These are phyloP conservation scores for Furcasterigmium furcatum DNA, from an alignment of 2,329 filamentous ascomycete species.

Conservation along the genomic window DNA sequence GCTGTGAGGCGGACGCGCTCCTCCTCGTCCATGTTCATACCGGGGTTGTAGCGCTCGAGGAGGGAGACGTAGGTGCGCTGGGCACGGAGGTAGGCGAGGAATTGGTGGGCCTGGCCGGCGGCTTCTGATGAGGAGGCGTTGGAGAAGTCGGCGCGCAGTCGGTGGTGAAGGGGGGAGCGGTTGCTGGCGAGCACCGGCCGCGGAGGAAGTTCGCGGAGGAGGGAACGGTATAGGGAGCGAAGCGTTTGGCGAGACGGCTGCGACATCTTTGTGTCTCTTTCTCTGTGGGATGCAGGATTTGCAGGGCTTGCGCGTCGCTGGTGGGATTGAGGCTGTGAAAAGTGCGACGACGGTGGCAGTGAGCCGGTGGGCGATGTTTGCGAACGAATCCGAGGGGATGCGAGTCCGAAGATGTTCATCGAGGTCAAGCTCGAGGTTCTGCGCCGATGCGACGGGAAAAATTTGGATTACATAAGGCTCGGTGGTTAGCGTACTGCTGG, in stretches of 20 bases:
- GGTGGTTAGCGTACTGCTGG: not conserved
- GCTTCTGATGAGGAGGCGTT: slow-evolving; percentile 22
- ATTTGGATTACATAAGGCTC: no score
- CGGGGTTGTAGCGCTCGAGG: slow-evolving; percentile 90
- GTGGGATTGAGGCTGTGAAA: no score
- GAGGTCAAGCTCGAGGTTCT: not conserved
- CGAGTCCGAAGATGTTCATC: not conserved
- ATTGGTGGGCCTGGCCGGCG: slow-evolving; percentile 64
- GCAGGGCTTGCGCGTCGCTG: no score
- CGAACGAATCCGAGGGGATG: not conserved
- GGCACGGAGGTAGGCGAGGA: slow-evolving; percentile 76
- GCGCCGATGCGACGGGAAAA: not conserved
- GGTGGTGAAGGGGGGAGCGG: slow-evolving; percentile 67
- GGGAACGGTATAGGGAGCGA: slow-evolving; percentile 79
- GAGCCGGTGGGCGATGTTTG: no score
- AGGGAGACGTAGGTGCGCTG: slow-evolving; percentile 80
- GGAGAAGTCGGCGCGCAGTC: slow-evolving; percentile 63
- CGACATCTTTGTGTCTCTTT: slow-evolving; percentile 8
- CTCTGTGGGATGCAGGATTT: no score
- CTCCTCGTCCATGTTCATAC: slow-evolving; percentile 81
- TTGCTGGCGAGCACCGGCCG: slow-evolving; percentile 52
- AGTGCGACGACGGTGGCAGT: no score
- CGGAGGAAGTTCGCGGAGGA: slow-evolving; percentile 85
- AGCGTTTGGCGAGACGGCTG: slow-evolving; percentile 36
- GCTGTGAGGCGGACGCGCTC: slow-evolving; percentile 83